Percentiles rank a stretch among this genome's conserved stretches.
Conservation (phyloP, 805 yeast genomes). For the Yarrowia sp. region DNA sequence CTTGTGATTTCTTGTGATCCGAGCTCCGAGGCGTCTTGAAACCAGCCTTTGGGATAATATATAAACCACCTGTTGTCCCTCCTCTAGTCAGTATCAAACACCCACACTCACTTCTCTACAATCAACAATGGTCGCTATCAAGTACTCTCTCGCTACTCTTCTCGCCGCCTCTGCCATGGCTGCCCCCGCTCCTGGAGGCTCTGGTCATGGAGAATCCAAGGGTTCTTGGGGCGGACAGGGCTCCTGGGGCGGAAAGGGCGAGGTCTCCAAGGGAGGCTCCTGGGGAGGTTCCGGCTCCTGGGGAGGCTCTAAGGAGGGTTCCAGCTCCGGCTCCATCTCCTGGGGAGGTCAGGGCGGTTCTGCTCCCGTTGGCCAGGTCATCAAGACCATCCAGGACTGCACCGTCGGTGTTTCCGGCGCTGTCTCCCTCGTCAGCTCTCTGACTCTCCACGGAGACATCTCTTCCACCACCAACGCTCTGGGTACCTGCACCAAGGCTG, state of each 20-base stretch:
- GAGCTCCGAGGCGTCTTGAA: neutral
- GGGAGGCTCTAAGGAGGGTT: neutral
- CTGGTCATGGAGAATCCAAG: too few species aligned
- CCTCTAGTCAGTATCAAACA: slow-evolving; percentile 5
- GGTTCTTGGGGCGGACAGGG: slow-evolving; percentile 3
- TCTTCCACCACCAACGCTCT: slow-evolving; percentile 3
- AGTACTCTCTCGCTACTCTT: slow-evolving; percentile 8
- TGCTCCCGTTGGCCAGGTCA: neutral
- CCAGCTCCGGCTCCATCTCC: neutral
- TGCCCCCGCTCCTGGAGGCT: slow-evolving; percentile 10
- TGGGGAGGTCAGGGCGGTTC: neutral
- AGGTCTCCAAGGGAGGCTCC: neutral
- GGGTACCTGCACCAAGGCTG: slow-evolving; percentile 6
- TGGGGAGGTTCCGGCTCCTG: slow-evolving; percentile 6
- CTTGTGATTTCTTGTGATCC: neutral
- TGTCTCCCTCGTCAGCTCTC: slow-evolving; percentile 6
- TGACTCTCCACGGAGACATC: slow-evolving; percentile 1
- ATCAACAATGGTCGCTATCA: slow-evolving; percentile 27
- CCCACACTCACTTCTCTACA: slow-evolving; percentile 4
- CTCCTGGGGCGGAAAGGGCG: neutral
- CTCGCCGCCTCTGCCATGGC: slow-evolving; percentile 19
- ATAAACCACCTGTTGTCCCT: neutral
- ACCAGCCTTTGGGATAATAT: neutral
- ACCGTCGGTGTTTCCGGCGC: slow-evolving; percentile 6
- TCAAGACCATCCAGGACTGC: slow-evolving; percentile 27